Conservation (phyloP, 1,139 yeast species). For the Suhomyces choctaworum region DNA sequence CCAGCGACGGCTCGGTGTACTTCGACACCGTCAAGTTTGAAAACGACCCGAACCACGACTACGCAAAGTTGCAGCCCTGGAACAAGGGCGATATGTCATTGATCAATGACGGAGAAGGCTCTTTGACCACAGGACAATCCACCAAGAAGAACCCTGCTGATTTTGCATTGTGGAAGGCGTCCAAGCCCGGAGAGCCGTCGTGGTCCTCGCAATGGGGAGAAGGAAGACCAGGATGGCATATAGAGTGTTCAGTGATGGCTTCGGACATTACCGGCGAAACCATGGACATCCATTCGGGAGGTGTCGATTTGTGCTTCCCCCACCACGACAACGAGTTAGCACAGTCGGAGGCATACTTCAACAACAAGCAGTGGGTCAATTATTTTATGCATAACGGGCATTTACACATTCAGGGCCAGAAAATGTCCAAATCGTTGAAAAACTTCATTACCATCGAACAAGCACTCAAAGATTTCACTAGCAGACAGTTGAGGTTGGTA, state of each 20-base stretch:
- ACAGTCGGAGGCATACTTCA: constrained; percentile 91
- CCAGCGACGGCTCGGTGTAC: constrained; percentile 89
- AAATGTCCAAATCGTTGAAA: constrained; percentile 93
- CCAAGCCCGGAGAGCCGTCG: constrained; percentile 95
- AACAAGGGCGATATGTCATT: constrained; percentile 85
- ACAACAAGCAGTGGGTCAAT: constrained; percentile 92
- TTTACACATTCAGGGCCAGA: constrained; percentile 95
- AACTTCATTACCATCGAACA: constrained; percentile 94
- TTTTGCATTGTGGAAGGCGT: constrained; percentile 95
- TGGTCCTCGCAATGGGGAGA: constrained; percentile 97
- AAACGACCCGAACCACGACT: constrained; percentile 65
- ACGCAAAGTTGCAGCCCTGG: constrained; percentile 98
- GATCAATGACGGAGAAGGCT: constrained; percentile 95
- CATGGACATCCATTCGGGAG: constrained; percentile 97
- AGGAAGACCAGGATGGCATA: constrained; percentile 99
- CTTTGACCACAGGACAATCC: constrained; percentile 54
- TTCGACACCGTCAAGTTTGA: constrained; percentile 88
- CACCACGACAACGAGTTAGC: constrained; percentile 99
- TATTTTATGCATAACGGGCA: constrained; percentile 97
- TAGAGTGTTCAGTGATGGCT: constrained; percentile 99
- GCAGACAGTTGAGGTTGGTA: constrained; percentile 85
- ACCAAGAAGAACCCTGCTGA: constrained; percentile 76
- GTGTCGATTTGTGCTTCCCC: constrained; percentile 97
- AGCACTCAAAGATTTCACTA: constrained; percentile 67
- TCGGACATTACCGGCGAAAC: constrained; percentile 77